Evolutionary conservation across 176 grass and related monocot genomes (phyloP).

Genomic region (Ampelocalamus luodianensis): DNA sequence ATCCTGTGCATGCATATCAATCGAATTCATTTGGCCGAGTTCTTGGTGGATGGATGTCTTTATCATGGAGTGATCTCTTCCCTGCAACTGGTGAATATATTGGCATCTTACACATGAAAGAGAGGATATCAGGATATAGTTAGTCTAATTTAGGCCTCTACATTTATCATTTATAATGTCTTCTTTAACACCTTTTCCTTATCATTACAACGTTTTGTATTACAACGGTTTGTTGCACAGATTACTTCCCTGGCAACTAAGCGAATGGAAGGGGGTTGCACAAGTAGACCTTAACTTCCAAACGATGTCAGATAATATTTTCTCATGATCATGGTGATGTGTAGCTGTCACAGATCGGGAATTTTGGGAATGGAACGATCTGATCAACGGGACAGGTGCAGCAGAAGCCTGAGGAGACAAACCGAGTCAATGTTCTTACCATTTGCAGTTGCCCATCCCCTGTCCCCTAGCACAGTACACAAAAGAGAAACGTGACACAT

Average conservation of each 20-base stretch:
- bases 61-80: conserved; percentile 20
- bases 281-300: not conserved
- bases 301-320: not conserved
- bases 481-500: not conserved
- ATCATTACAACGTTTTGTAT: not conserved
- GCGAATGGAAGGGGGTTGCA: not conserved
- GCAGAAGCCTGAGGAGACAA: conserved; percentile 1
- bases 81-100: not conserved
- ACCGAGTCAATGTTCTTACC: not conserved
- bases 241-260: not conserved
- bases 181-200: not conserved
- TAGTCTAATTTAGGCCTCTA: not conserved
- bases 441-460: conserved; percentile 18
- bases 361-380: conserved; percentile 12
- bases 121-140: not conserved
- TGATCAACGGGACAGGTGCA: not conserved
- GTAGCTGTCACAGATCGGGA: not conserved
- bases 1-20: conserved; percentile 40
- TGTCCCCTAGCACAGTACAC: not conserved
- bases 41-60: conserved; percentile 50
- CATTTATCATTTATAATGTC: too few species aligned
- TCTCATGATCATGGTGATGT: not conserved
- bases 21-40: conserved; percentile 57
- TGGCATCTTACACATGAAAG: conserved; percentile 25
- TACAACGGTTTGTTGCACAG: not conserved